Base-by-base conservation (phyloP, 768 basidiomycete species). In the Suillus hirtellus region DNA sequence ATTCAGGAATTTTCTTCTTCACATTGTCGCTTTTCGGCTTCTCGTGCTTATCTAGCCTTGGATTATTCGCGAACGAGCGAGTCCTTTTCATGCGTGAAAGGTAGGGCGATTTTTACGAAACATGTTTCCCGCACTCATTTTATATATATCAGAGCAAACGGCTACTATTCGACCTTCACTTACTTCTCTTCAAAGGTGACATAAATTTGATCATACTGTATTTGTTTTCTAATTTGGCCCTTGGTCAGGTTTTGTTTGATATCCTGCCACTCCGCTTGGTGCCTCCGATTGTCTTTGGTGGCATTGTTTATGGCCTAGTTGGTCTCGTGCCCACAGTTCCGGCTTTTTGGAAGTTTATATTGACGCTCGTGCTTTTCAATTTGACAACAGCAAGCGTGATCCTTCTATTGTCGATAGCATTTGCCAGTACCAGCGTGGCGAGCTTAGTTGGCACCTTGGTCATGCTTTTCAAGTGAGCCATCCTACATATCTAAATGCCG, bases 51-150 rank as follows among this genome's bases (percentile, higher is more conserved):
- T 95, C 95, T 11, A 98, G 96, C 61, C 79, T 99, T 59, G 92
- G 94, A 3, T 77, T 97, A 58, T 99, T 99, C 72, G 93, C 97
- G 6, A 95, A 93, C 68, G 97, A 99, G 71, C 85, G 97, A 50
- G 89, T 99, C 63, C 77, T 99, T 56, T 99, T 99, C 80, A 98
- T 98, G 87, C 89, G 97, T n/a, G 97, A 99, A 76, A 84, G 96
- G 92, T 96, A 2, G 21, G 24, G 55, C 17, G 15, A 27, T 15
- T 17, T 17, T 19, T 1, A n/a, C 11, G 27, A 21, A 40, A 42
- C 6, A 31, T 19, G 11, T 19, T 27, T 31, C 15, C 4, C 11
- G 6, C 31, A 38, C 14, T 64, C 53, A 55, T 37, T 60, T 19
- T 14, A 53, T 14, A 8, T 31, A 46, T 31, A 31, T 31, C 73